A percentile compares a stretch with the other conserved stretches of the same genome.
These are phyloP conservation scores for Trichocladium antarcticum DNA, from an alignment of 495 filamentous ascomycete genomes.

Conservation along the genomic window DNA sequence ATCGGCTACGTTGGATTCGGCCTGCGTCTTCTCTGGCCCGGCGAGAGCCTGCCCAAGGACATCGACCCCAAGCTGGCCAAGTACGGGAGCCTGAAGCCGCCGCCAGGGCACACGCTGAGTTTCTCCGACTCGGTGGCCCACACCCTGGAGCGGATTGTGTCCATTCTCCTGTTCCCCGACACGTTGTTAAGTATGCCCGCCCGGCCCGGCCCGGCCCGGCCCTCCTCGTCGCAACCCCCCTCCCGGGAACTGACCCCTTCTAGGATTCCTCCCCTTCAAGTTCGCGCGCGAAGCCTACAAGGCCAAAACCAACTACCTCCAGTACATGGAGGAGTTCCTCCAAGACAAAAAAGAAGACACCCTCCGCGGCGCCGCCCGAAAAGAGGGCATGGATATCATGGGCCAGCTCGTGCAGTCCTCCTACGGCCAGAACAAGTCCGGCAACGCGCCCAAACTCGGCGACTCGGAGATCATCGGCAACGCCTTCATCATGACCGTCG, in stretches of 20 bases:
- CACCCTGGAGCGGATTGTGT: conserved; percentile 44
- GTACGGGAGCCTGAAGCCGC: conserved; percentile 36
- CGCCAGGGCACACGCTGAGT: conserved; percentile 46
- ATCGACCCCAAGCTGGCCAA: conserved; percentile 30
- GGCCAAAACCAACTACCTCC: conserved; percentile 48
- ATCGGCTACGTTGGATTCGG: conserved; percentile 60
- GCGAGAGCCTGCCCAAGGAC: conserved; percentile 31
- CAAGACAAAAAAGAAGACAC: conserved; percentile 43
- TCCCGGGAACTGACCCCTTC: neutral
- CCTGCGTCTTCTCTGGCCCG: conserved; percentile 46
- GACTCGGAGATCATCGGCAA: conserved; percentile 58
- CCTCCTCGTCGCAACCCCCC: neutral
- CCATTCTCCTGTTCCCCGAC: conserved; percentile 42
- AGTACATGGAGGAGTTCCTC: conserved; percentile 56
- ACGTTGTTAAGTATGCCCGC: too few species aligned
- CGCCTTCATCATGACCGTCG: conserved; percentile 59
- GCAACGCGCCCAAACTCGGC: conserved; percentile 24
- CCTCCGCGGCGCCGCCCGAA: conserved; percentile 29
- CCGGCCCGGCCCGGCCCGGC: too few species aligned
- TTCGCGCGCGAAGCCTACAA: conserved; percentile 35
- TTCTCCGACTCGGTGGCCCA: conserved; percentile 45
- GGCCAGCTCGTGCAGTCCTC: conserved; percentile 42
- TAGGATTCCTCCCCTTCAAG: conserved; percentile 39
- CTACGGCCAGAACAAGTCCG: conserved; percentile 23
- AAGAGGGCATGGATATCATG: conserved; percentile 54